Percentiles rank a stretch among this genome's conserved stretches.
Conservation (phyloP, 805 yeast species). For the Saccharomycopsis sp. region DNA sequence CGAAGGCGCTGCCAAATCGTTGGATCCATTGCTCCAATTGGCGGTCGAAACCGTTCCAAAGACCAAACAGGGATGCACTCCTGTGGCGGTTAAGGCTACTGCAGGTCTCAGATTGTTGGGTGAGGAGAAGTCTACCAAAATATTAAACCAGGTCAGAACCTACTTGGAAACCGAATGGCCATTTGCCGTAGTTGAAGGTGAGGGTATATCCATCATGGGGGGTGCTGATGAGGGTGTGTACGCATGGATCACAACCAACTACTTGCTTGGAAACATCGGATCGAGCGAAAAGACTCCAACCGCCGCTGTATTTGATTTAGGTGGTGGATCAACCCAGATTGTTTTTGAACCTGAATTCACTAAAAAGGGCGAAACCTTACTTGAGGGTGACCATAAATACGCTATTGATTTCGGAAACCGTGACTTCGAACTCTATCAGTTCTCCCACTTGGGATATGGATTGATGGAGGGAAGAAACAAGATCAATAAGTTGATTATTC, state of each 20-base stretch:
- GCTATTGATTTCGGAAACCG: constrained; percentile 74
- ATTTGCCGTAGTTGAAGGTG: constrained; percentile 81
- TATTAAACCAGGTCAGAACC: constrained; percentile 66
- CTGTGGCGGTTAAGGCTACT: constrained; percentile 95
- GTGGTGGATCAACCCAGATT: constrained; percentile 98
- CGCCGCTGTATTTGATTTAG: constrained; percentile 95
- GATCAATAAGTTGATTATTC: constrained; percentile 62
- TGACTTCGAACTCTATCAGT: constrained; percentile 79
- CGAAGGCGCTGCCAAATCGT: constrained; percentile 79
- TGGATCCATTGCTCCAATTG: constrained; percentile 70
- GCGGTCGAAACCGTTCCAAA: constrained; percentile 78
- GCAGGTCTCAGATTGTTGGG: constrained; percentile 93
- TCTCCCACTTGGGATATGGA: constrained; percentile 93
- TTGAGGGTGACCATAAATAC: constrained; percentile 85
- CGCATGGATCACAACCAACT: constrained; percentile 98
- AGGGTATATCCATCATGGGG: constrained; percentile 89
- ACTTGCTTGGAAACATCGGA: constrained; percentile 89
- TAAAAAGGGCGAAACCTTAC: constrained; percentile 52
- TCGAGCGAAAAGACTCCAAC: constrained; percentile 65
- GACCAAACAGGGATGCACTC: constrained; percentile 70
- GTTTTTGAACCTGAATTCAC: constrained; percentile 89
- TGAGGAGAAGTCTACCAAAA: constrained; percentile 59
- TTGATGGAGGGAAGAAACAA: constrained; percentile 89
- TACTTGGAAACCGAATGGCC: constrained; percentile 81
- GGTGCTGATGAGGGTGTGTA: constrained; percentile 97